A percentile compares a stretch with the other conserved stretches of the same genome.
Conservation (phyloP, 2,329 filamentous ascomycete genomes). For the Gnomoniopsis smithogilvyi region DNA sequence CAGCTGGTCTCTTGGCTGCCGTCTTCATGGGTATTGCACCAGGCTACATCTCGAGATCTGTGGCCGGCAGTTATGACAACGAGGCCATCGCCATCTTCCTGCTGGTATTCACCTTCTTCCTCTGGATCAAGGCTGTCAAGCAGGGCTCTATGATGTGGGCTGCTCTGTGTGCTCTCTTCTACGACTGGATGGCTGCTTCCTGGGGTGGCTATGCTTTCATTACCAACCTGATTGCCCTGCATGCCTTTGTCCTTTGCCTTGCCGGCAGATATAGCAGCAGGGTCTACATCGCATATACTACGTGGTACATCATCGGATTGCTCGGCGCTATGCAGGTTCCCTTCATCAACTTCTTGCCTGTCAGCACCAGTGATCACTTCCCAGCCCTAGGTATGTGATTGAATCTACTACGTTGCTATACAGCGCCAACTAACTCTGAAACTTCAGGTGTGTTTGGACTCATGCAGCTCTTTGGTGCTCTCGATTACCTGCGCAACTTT, state of each 20-base stretch:
- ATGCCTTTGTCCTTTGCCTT: conserved; percentile 88
- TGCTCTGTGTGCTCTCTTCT: conserved; percentile 89
- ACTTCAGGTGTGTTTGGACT: conserved; percentile 84
- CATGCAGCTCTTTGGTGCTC: conserved; percentile 87
- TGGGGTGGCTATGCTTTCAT: conserved; percentile 99
- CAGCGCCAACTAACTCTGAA: conserved; percentile 18
- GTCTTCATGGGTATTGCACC: conserved; percentile 97
- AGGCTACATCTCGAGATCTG: conserved; percentile 96
- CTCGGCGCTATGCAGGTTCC: conserved; percentile 99
- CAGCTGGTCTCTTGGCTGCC: conserved; percentile 90
- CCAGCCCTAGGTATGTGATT: conserved; percentile 73
- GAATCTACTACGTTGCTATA: not conserved
- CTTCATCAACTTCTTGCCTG: conserved; percentile 94
- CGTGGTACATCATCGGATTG: conserved; percentile 95
- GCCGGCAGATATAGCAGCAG: conserved; percentile 96
- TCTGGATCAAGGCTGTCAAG: conserved; percentile 99
- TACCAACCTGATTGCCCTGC: conserved; percentile 91
- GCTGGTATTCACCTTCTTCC: conserved; percentile 95
- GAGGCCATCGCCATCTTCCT: conserved; percentile 99
- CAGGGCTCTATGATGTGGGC: conserved; percentile 96
- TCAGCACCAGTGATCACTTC: conserved; percentile 98
- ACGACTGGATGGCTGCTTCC: conserved; percentile 99
- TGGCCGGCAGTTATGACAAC: conserved; percentile 98
- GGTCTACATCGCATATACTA: conserved; percentile 94
- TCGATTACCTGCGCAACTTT: conserved; percentile 85